A percentile compares a stretch with the other conserved stretches of the same genome.
Conservation (phyloP, 2,329 filamentous ascomycete genomes). For the Scedosporium dehoogii region DNA sequence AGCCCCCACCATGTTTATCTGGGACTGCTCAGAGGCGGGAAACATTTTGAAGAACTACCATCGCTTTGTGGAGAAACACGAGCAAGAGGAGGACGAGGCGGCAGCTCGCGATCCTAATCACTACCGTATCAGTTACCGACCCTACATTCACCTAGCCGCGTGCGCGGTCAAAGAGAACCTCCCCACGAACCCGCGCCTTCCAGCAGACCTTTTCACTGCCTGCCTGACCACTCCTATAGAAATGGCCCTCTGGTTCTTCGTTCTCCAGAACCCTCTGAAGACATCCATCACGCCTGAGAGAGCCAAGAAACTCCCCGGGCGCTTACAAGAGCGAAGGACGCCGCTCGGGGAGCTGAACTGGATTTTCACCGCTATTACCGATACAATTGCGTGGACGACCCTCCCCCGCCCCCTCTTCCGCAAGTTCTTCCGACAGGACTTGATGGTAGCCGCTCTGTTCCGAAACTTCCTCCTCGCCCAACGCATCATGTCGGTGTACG, state of each 20-base stretch:
- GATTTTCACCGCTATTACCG: slow-evolving; percentile 98
- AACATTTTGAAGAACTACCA: slow-evolving; percentile 95
- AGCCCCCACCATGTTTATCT: slow-evolving; percentile 91
- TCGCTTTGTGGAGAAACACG: slow-evolving; percentile 88
- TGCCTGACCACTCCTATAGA: slow-evolving; percentile 96
- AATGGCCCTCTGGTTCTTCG: slow-evolving; percentile 94
- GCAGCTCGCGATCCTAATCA: slow-evolving; percentile 72
- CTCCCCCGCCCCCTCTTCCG: slow-evolving; percentile 84
- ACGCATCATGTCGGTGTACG: slow-evolving; percentile 90
- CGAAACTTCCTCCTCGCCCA: slow-evolving; percentile 92
- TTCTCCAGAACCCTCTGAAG: slow-evolving; percentile 75
- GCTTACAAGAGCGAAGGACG: slow-evolving; percentile 84
- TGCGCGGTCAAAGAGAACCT: slow-evolving; percentile 86
- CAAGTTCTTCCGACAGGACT: slow-evolving; percentile 91
- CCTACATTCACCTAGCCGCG: slow-evolving; percentile 82
- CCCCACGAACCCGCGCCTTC: slow-evolving; percentile 86
- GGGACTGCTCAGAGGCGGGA: slow-evolving; percentile 93
- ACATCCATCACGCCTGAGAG: slow-evolving; percentile 65
- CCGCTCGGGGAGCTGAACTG: slow-evolving; percentile 95
- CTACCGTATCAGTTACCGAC: slow-evolving; percentile 60
- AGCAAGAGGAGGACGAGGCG: slow-evolving; percentile 73
- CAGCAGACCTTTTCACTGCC: slow-evolving; percentile 90
- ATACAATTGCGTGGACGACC: slow-evolving; percentile 97
- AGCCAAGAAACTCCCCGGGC: slow-evolving; percentile 80
- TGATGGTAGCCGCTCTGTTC: slow-evolving; percentile 98